Percentiles rank a stretch among this genome's conserved stretches.
phyloP scores from a whole-genome alignment of 306 rosid species.

The Quercus bicolor region DNA sequence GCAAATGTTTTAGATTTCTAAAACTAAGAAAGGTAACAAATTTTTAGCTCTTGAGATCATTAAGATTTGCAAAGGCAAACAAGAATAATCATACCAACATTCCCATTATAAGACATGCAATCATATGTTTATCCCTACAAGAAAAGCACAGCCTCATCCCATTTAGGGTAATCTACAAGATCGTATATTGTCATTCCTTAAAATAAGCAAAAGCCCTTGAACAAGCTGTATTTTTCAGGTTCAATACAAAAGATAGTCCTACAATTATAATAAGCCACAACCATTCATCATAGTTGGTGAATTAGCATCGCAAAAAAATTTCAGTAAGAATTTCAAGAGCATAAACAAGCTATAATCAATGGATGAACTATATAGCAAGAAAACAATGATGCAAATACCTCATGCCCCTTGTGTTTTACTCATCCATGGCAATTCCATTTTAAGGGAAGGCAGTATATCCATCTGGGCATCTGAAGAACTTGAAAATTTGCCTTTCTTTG shows the following conservation, averaged over 20 bases:
- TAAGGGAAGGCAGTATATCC: slow-evolving; percentile 67
- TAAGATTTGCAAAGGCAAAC: neutral
- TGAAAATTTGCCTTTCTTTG: slow-evolving; percentile 68
- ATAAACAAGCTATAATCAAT: slow-evolving; percentile 33
- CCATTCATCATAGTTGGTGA: slow-evolving; percentile 36
- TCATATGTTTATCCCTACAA: slow-evolving; percentile 6
- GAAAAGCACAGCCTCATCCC: slow-evolving; percentile 7
- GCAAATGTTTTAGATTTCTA: neutral
- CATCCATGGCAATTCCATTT: slow-evolving; percentile 67
- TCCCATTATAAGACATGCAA: neutral
- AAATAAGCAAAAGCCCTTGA: slow-evolving; percentile 22
- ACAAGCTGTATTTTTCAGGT: slow-evolving; percentile 23
- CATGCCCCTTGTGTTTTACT: slow-evolving; percentile 45
- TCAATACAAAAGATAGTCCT: slow-evolving; percentile 23
- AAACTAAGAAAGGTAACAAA: neutral
- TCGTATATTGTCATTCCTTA: slow-evolving; percentile 19
- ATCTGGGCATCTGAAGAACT: slow-evolving; percentile 52
- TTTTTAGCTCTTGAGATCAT: neutral
- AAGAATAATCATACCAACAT: neutral
- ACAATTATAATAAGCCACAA: slow-evolving; percentile 31
- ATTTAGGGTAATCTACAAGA: slow-evolving; percentile 11
- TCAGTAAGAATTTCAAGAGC: slow-evolving; percentile 16
- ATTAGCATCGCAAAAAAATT: slow-evolving; percentile 43
- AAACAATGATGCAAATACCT: slow-evolving; percentile 43
- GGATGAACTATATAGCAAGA: slow-evolving; percentile 27